phyloP scores from a whole-genome alignment of 2,329 filamentous ascomycete species.

The Diaporthe citriasiana region DNA sequence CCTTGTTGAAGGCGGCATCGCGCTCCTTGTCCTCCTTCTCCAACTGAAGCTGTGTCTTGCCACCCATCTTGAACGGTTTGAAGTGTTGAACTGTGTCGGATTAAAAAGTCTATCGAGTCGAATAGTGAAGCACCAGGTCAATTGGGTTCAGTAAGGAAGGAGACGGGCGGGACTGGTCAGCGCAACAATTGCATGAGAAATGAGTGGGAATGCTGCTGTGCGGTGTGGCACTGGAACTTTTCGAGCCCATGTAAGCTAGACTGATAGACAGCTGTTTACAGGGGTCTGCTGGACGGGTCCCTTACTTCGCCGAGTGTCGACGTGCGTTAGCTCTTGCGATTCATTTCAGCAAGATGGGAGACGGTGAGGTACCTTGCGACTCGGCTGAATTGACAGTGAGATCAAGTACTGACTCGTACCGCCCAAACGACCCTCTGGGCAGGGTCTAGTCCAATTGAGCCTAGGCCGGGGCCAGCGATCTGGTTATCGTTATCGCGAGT shows the following conservation, averaged over 20 bases:
- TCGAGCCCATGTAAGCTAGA: slow-evolving; percentile 32
- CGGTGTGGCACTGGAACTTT: slow-evolving; percentile 39
- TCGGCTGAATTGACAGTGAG: rapidly evolving
- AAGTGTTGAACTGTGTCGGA: slow-evolving; percentile 1
- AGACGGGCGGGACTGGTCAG: slow-evolving; percentile 7
- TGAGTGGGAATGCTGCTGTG: slow-evolving; percentile 37
- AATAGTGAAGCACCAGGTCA: slow-evolving; percentile 15
- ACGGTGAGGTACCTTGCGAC: background rate
- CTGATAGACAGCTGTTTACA: slow-evolving; percentile 35
- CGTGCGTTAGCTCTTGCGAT: slow-evolving; percentile 34
- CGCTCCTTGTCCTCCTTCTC: slow-evolving; percentile 87
- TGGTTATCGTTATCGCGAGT: slow-evolving; percentile 21
- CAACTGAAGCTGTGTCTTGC: slow-evolving; percentile 58
- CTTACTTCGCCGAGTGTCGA: slow-evolving; percentile 28
- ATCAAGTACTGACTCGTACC: slow-evolving; percentile 16
- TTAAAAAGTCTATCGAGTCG: background rate
- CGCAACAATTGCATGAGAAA: slow-evolving; percentile 8
- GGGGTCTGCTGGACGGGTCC: slow-evolving; percentile 34
- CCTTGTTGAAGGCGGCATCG: slow-evolving; percentile 93
- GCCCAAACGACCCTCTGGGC: background rate
- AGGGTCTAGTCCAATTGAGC: background rate
- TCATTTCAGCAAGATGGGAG: slow-evolving; percentile 10
- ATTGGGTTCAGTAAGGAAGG: slow-evolving; percentile 29
- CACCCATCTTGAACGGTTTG: slow-evolving; percentile 42
- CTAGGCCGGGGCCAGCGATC: background rate